Base-by-base conservation (phyloP, 257 asterid species). In the Solanum tarapatanum region DNA sequence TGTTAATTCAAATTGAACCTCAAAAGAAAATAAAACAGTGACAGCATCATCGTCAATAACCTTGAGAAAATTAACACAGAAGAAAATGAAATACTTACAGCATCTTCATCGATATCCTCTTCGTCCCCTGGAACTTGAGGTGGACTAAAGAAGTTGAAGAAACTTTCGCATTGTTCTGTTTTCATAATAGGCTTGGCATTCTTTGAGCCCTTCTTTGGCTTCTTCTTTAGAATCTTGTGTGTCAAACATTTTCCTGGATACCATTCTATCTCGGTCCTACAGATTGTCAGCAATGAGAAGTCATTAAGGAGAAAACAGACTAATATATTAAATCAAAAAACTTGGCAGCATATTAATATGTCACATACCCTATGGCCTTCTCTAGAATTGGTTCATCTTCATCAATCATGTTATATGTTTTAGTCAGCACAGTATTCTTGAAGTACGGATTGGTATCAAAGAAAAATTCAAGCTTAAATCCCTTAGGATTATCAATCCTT, bases 191-290 rank as follows among this genome's bases (percentile, higher is more conserved):
- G 90, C 82, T 89, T 89, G 70, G 96, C 93, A 90, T 93, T 94
- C 89, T 95, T 96, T 12, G 98, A 92, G 7, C 99, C 98, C 88
- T 97, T 95, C 94, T 94, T 97, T 11, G 98, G 96, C 93, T 94
- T 96, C 94, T 86, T 88, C 86, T 88, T 88, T 13, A 88, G 85
- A 35, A 88, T 68, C 85, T 88, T 88, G 13, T 86, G 87, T 21
- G 90, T 86, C 87, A 88, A 86, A 68, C 89, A 88, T 51, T 88
- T 88, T 70, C 86, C 90, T 1, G 76, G 86, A 86, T 79, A 35
- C 88, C 90, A 86, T 32, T 88, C 90, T 66, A 88, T 88, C 88
- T 85, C 90, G 14, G 85, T 82, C 89, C 89, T 86, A 30, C 28
- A 51, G 21, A 32, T 36, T 60, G 77, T n/a, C 14, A 36, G 10